phyloP scores from a whole-genome alignment of 495 filamentous ascomycete species.

The Hypoxylon fragiforme region DNA sequence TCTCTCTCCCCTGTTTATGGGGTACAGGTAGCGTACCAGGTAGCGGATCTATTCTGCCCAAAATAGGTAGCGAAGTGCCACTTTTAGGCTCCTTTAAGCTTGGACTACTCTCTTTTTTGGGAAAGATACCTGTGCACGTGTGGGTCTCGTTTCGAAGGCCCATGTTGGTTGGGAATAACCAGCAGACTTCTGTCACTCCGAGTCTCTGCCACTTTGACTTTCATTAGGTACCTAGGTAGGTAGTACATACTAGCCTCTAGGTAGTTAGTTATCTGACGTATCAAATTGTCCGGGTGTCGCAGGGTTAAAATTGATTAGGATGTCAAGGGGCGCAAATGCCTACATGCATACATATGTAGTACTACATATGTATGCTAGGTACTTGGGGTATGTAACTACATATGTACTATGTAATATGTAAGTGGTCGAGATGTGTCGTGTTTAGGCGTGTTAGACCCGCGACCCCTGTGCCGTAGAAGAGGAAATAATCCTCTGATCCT shows the following conservation, averaged over 20 bases:
- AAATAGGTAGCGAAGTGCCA: constrained; percentile 9
- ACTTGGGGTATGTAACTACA: no score
- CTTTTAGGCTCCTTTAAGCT: neutral
- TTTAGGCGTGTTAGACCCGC: neutral
- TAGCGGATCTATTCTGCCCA: neutral
- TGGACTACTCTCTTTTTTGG: neutral
- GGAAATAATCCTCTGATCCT: neutral
- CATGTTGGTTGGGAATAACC: no score
- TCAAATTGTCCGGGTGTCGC: neutral
- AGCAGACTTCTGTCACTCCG: no score
- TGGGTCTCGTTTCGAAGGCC: no score
- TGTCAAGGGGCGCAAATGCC: neutral
- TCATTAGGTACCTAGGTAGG: neutral
- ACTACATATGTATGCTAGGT: no score
- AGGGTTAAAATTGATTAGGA: neutral
- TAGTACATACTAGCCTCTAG: neutral
- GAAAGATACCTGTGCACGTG: neutral
- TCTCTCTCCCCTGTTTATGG: constrained; percentile 4
- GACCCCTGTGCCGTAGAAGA: neutral
- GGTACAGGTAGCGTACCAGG: constrained; percentile 24
- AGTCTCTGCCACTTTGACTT: neutral
- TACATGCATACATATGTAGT: no score
- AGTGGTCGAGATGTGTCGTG: no score
- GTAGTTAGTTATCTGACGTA: neutral
- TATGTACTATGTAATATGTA: no score